Percentiles rank a stretch among this genome's conserved stretches.
phyloP scores from a whole-genome alignment of 176 grass and related monocot species.

The Poa annua region DNA sequence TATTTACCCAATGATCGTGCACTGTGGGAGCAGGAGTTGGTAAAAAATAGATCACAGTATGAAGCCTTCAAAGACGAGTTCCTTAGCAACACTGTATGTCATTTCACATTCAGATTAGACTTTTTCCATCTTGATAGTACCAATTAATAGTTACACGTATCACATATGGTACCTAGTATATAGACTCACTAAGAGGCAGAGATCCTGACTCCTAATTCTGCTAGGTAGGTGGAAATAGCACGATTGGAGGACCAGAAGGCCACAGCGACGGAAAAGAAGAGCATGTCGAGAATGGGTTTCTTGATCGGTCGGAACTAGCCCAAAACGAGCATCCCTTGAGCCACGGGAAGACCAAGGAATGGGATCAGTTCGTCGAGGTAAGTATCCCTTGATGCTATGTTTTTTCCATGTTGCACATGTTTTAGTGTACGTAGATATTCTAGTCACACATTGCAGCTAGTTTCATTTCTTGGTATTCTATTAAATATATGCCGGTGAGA shows the following conservation, averaged over 20 bases:
- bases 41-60: constrained; percentile 71
- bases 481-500: background rate
- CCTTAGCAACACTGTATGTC: constrained; percentile 71
- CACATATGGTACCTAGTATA: background rate
- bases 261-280: constrained; percentile 14
- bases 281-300: constrained; percentile 42
- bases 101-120: constrained; percentile 30
- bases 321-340: constrained; percentile 83
- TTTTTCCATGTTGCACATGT: background rate
- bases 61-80: constrained; percentile 78
- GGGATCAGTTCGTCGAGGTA: constrained; percentile 87
- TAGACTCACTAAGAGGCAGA: constrained; percentile 1
- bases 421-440: background rate
- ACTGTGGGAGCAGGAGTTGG: constrained; percentile 70
- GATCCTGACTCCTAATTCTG: constrained; percentile 49
- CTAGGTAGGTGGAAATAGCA: constrained; percentile 74
- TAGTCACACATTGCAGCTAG: background rate
- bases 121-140: constrained; percentile 17
- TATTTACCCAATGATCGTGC: constrained; percentile 75
- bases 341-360: constrained; percentile 72
- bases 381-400: background rate
- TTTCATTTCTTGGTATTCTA: background rate
- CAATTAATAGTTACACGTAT: background rate
- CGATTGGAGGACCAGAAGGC: constrained; percentile 42
- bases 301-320: constrained; percentile 63